Percentiles rank a stretch among this genome's conserved stretches.
Evolutionary conservation across 23 red algal species (phyloP).

Genomic region (Agarophyton chilense): DNA sequence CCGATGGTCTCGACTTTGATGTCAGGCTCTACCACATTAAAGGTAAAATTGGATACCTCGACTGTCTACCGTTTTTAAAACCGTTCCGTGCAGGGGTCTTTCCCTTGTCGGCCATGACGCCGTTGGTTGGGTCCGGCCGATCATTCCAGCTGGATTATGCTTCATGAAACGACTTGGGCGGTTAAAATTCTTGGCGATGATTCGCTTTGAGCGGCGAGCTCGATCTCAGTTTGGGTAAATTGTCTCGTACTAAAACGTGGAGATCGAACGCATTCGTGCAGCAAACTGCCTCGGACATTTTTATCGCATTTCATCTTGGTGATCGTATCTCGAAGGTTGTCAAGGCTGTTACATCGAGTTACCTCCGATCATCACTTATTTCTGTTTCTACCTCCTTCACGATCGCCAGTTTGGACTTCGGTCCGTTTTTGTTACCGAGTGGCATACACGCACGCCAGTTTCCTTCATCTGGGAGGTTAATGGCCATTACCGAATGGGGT

Average conservation of each 20-base stretch:
- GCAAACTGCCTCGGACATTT: neutral
- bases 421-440: neutral
- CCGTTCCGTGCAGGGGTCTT: neutral
- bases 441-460: neutral
- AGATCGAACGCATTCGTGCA: neutral
- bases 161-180: neutral
- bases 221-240: too few relatives aligned
- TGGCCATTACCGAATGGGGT: too few relatives aligned
- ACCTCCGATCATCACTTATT: neutral
- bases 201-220: too few relatives aligned
- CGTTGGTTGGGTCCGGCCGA: neutral
- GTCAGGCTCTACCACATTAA: neutral
- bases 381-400: neutral
- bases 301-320: neutral
- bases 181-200: too few relatives aligned
- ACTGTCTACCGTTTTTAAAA: neutral
- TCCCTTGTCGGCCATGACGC: neutral
- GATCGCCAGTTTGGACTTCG: neutral
- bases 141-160: neutral
- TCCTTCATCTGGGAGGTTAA: too few relatives aligned
- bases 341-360: conserved; percentile 5
- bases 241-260: neutral
- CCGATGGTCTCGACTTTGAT: neutral
- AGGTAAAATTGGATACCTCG: too few relatives aligned
- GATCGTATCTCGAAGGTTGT: too few relatives aligned